Evolutionary conservation across 1,284 basidiomycete species (phyloP).

Genomic region (Schizopora paradoxa): DNA sequence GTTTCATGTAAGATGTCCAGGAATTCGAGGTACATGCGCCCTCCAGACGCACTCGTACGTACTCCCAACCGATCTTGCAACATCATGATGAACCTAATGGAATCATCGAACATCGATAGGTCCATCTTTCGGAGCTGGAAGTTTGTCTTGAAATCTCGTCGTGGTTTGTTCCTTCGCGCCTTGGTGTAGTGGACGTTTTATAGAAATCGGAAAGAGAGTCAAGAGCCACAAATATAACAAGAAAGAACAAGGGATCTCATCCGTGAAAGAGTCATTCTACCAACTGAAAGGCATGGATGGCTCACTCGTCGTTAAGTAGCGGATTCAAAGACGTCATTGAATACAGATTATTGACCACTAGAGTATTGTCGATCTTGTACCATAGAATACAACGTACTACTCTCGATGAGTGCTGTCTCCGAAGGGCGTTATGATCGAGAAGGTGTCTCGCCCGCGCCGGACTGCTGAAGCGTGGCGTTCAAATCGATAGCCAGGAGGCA

Average conservation of each 20-base stretch:
- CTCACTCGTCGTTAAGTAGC: conserved; percentile 15
- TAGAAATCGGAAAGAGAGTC: conserved; percentile 20
- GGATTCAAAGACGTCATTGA: conserved; percentile 13
- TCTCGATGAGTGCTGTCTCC: too few relatives aligned
- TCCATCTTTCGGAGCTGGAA: conserved; percentile 27
- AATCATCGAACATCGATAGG: conserved; percentile 77
- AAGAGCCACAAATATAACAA: too few relatives aligned
- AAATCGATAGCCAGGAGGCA: conserved; percentile 95
- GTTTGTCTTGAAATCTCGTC: conserved; percentile 21
- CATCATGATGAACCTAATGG: conserved; percentile 95
- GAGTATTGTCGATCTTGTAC: conserved; percentile 26
- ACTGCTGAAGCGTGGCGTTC: conserved; percentile 82
- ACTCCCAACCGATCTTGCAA: conserved; percentile 97
- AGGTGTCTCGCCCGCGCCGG: conserved; percentile 70
- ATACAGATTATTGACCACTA: conserved; percentile 28
- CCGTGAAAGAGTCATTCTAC: too few relatives aligned
- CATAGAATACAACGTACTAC: conserved; percentile 64
- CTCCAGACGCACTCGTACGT: conserved; percentile 79
- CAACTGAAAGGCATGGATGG: too few relatives aligned
- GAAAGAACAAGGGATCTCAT: too few relatives aligned
- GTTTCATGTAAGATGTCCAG: conserved; percentile 96
- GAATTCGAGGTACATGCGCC: conserved; percentile 96
- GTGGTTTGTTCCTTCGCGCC: neutral
- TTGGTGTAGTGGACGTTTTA: conserved; percentile 20
- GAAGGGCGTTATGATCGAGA: conserved; percentile 93